phyloP scores from a whole-genome alignment of 768 basidiomycete genomes.

The Tylopilus sp. region DNA sequence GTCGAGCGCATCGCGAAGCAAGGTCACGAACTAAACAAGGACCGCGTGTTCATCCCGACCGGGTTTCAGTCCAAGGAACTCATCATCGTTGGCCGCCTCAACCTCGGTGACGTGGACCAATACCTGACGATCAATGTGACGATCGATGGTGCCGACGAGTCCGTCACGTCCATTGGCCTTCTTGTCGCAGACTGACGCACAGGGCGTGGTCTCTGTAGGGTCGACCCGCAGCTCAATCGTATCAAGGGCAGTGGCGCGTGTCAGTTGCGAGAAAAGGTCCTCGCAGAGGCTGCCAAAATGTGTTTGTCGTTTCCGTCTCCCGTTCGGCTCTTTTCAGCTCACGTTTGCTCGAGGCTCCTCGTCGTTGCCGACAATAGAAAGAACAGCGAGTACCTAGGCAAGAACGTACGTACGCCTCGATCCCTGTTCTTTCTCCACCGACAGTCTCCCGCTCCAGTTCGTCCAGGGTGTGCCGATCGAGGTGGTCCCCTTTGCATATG shows the following conservation, averaged over 20 bases:
- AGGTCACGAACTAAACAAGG: conserved; percentile 68
- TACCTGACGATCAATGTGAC: conserved; percentile 93
- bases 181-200: neutral
- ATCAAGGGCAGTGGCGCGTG: conserved; percentile 98
- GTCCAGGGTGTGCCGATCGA: conserved; percentile 90
- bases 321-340: conserved; percentile 30
- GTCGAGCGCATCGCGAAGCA: conserved; percentile 92
- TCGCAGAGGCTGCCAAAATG: conserved; percentile 93
- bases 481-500: conserved; percentile 95
- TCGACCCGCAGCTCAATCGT: conserved; percentile 81
- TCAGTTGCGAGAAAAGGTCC: conserved; percentile 94
- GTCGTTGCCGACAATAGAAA: conserved; percentile 97
- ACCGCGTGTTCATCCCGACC: conserved; percentile 87
- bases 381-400: conserved; percentile 78
- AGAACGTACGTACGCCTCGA: conserved; percentile 54
- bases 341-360: conserved; percentile 65
- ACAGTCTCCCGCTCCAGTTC: conserved; percentile 62
- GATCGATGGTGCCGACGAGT: conserved; percentile 97
- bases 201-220: conserved; percentile 43
- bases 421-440: neutral
- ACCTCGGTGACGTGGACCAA: conserved; percentile 85
- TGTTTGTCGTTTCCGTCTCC: conserved; percentile 23
- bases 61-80: conserved; percentile 97
- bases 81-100: conserved; percentile 75
- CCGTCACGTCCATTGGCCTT: conserved; percentile 26